Evolutionary conservation across 2,329 filamentous ascomycete species (phyloP).

Genomic region (Aspergillus cejpii): DNA sequence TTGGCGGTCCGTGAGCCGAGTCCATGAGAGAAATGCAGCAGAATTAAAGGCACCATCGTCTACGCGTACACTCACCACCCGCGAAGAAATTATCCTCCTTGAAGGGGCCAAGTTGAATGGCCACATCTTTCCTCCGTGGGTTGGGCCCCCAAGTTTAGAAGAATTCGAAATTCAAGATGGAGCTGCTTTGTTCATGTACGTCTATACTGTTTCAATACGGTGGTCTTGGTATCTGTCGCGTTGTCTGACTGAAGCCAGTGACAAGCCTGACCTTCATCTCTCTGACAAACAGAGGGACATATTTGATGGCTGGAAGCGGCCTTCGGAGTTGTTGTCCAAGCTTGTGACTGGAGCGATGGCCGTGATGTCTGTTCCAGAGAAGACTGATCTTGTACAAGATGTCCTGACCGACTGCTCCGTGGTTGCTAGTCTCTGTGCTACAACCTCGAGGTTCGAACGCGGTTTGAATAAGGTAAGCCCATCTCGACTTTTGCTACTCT

Average conservation of each 20-base stretch:
- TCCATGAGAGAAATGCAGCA: slow-evolving; percentile 22
- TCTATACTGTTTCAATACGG: slow-evolving; percentile 4
- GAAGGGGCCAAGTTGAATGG: slow-evolving; percentile 75
- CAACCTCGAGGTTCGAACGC: slow-evolving; percentile 61
- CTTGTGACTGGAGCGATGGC: slow-evolving; percentile 32
- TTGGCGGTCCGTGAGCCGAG: slow-evolving; percentile 24
- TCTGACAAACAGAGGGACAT: slow-evolving; percentile 66
- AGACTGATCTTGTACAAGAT: slow-evolving; percentile 86
- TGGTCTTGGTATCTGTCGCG: slow-evolving; percentile 14
- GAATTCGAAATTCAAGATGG: slow-evolving; percentile 55
- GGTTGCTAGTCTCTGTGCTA: slow-evolving; percentile 86
- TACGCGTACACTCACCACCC: slow-evolving; percentile 56
- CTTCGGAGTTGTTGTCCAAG: slow-evolving; percentile 56
- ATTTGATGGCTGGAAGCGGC: slow-evolving; percentile 79
- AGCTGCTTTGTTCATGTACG: slow-evolving; percentile 58
- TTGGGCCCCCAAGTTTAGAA: slow-evolving; percentile 50
- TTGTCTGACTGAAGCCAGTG: slow-evolving; percentile 48
- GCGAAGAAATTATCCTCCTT: slow-evolving; percentile 69
- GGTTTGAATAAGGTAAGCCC: slow-evolving; percentile 59
- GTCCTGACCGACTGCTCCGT: slow-evolving; percentile 95
- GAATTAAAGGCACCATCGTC: slow-evolving; percentile 46
- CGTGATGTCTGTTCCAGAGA: slow-evolving; percentile 52
- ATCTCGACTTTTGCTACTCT: background rate
- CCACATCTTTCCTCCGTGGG: slow-evolving; percentile 80
- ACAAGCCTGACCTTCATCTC: slow-evolving; percentile 62